phyloP scores from a whole-genome alignment of 2,329 filamentous ascomycete genomes.

The Mycosphaerella sp. region DNA sequence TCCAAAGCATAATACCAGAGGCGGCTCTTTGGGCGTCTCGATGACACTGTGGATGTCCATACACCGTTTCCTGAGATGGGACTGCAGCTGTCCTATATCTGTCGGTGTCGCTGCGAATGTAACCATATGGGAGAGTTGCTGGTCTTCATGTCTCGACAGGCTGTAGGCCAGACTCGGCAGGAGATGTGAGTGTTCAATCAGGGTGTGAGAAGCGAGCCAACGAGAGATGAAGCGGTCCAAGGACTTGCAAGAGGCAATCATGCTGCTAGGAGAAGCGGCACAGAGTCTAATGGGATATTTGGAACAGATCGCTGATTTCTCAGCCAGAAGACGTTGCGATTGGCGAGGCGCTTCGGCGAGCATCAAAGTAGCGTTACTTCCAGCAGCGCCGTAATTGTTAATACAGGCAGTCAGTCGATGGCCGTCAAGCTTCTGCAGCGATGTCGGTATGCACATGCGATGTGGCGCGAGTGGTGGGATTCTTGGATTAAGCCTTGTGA shows the following conservation, averaged over 20 bases:
- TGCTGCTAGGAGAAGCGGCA: neutral
- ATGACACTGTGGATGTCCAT: neutral
- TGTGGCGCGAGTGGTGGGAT: conserved; percentile 1
- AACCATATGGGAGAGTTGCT: neutral
- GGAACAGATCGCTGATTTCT: neutral
- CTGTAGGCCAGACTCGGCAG: neutral
- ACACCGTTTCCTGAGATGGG: neutral
- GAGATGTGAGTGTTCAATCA: neutral
- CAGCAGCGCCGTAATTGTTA: conserved; percentile 37
- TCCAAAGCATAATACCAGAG: conserved; percentile 14
- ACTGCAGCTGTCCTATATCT: neutral
- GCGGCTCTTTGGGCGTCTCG: neutral
- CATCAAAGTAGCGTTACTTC: conserved; percentile 30
- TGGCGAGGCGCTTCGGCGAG: conserved; percentile 1
- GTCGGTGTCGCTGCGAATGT: neutral
- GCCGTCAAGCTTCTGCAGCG: conserved; percentile 2
- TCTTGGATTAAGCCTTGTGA: conserved; percentile 8
- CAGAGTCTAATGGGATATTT: conserved; percentile 3
- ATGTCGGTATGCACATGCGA: conserved; percentile 3
- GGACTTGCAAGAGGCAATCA: conserved; percentile 1
- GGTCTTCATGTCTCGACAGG: conserved; percentile 2
- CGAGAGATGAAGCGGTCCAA: neutral
- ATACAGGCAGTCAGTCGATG: conserved; percentile 16
- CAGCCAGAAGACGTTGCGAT: neutral
- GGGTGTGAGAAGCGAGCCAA: neutral